Percentiles rank a stretch among this genome's conserved stretches.
phyloP scores from a whole-genome alignment of 1,284 basidiomycete genomes.

The Tilletiopsis washingtonensis region DNA sequence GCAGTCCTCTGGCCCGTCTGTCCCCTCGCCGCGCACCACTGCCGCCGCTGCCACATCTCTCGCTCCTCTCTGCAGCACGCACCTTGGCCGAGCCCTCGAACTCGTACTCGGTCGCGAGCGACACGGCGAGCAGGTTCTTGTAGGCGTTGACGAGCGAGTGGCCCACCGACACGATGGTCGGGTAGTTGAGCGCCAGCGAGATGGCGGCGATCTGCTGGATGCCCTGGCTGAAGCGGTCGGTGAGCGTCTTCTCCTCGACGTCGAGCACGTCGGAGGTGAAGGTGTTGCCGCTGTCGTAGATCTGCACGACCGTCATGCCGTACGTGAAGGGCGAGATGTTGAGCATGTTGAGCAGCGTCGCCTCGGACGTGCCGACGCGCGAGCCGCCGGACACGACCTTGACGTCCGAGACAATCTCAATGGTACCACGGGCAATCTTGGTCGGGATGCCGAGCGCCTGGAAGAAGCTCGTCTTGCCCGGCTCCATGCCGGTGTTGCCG shows the following conservation, averaged over 20 bases:
- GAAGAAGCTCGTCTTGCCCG: constrained; percentile 71
- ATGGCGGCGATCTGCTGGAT: constrained; percentile 93
- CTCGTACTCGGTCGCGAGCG: constrained; percentile 85
- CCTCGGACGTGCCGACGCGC: constrained; percentile 94
- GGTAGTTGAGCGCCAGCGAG: constrained; percentile 90
- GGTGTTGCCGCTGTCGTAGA: constrained; percentile 42
- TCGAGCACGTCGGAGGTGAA: constrained; percentile 86
- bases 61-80: constrained; percentile 26
- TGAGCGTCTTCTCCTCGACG: constrained; percentile 79
- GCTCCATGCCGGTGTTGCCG: constrained; percentile 99
- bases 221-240: constrained; percentile 82
- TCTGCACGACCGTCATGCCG: constrained; percentile 80
- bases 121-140: constrained; percentile 87
- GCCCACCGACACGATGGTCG: constrained; percentile 83
- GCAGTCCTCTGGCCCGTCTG: constrained; percentile 9
- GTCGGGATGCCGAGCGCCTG: constrained; percentile 99
- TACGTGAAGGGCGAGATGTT: constrained; percentile 82
- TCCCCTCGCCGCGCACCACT: not conserved
- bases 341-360: constrained; percentile 96
- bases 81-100: constrained; percentile 93
- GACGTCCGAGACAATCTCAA: constrained; percentile 97
- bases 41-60: not conserved
- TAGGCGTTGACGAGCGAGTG: constrained; percentile 97
- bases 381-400: constrained; percentile 86
- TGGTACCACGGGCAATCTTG: constrained; percentile 99